Evolutionary conservation across 176 grass and related monocot species (phyloP), one percentile per base, ranked within the genome.

Genomic region (Cocos nucifera): DNA sequence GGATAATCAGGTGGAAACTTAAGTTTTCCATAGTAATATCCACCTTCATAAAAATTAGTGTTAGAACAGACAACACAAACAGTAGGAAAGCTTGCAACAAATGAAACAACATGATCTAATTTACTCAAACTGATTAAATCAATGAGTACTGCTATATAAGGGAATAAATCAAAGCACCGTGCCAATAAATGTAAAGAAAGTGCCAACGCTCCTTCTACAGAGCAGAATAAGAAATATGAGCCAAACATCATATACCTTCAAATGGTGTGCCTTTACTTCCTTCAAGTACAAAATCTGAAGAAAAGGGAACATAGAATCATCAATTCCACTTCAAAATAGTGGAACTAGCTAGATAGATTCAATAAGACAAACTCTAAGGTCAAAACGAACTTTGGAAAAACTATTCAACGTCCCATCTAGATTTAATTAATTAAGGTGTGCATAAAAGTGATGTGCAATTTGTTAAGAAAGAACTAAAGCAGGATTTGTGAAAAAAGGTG

Each of bases 261-360:
- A 99, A 99, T 58, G 94, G 82, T 65, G 94, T 99, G 26, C 85
- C 82, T 25, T 78, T 78, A 83, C 94, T 99, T 73, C 94, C 94
- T 93, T 93, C 94, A 50, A 99, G 94, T 49, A 99, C 94, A 84
- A 81, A 99, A 68, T 99, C 94, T 99, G 84, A 60, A 95, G 26
- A 76, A 32, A 74, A 67, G 54, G 0, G 3, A 59, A 54, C 19
- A 65, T 4, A 63, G 10, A 27, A 61, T 4, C n/a, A 77, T 63
- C n/a, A 22, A 51, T 9, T 69, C 27, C 23, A 23, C 32, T 67
- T 28, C 6, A 56, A 19, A 62, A 62, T 23, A n/a, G 5, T 14
- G 2, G 1, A 44, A 14, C 1, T 7, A 15, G 51, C 26, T 32
- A 29, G 49, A 61, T 53, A 15, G 15, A 61, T 19, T 0, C 44